Evolutionary conservation across 164 flowering plant genomes (phyloP).

Genomic region (Litsea cubeba): DNA sequence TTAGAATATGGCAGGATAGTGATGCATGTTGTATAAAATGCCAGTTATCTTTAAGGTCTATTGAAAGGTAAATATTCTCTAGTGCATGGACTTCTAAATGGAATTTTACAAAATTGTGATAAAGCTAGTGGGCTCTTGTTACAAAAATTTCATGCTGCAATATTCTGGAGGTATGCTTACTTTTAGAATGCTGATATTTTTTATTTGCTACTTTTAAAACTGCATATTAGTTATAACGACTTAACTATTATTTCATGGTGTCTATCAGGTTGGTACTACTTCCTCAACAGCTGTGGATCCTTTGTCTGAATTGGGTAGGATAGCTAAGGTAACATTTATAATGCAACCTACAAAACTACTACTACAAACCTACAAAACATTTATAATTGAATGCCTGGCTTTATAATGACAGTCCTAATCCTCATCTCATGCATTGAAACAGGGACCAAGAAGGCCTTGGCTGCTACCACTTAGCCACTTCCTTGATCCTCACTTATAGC

Average conservation of each 20-base stretch:
- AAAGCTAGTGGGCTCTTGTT: background rate
- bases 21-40: background rate
- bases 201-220: background rate
- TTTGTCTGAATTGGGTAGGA: constrained; percentile 54
- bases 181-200: background rate
- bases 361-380: too few relatives aligned
- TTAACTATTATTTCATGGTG: constrained; percentile 1
- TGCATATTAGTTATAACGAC: background rate
- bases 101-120: background rate
- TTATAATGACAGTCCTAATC: too few relatives aligned
- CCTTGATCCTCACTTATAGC: too few relatives aligned
- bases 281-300: constrained; percentile 97
- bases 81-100: background rate
- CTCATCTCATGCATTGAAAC: too few relatives aligned
- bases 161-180: background rate
- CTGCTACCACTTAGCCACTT: too few relatives aligned
- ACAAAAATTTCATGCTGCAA: background rate
- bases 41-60: background rate
- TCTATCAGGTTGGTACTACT: constrained; percentile 83
- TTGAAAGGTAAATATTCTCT: background rate
- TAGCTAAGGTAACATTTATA: constrained; percentile 55
- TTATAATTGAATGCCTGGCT: too few relatives aligned
- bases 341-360: background rate
- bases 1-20: background rate
- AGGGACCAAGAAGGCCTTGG: too few relatives aligned